A percentile compares a stretch with the other conserved stretches of the same genome.
These are phyloP conservation scores for Athelia sp. DNA, from an alignment of 1,284 basidiomycete genomes.

Conservation along the genomic window DNA sequence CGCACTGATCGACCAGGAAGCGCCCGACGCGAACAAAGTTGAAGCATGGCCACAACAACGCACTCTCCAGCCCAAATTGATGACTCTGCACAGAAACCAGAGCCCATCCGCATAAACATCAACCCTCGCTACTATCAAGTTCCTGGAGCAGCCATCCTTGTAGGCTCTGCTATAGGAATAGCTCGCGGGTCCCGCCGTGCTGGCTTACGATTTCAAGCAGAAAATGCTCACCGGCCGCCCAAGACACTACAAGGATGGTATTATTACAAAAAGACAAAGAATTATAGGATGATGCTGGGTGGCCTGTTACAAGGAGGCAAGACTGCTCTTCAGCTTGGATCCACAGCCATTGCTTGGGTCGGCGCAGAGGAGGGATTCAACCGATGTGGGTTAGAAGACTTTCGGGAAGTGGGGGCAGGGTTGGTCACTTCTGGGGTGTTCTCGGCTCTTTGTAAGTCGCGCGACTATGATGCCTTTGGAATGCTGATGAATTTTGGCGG, in stretches of 20 bases:
- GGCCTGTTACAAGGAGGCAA: slow-evolving; percentile 63
- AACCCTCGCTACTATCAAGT: slow-evolving; percentile 34
- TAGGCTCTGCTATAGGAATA: slow-evolving; percentile 64
- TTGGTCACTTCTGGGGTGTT: slow-evolving; percentile 58
- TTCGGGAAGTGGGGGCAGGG: slow-evolving; percentile 59
- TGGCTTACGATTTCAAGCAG: slow-evolving; percentile 52
- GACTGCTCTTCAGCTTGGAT: slow-evolving; percentile 53
- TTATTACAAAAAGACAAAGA: slow-evolving; percentile 90
- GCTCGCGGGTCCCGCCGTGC: slow-evolving; percentile 64
- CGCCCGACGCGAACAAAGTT: not conserved
- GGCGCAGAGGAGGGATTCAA: slow-evolving; percentile 60
- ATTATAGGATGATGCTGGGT: slow-evolving; percentile 74
- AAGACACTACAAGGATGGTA: slow-evolving; percentile 85
- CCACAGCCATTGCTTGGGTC: slow-evolving; percentile 58
- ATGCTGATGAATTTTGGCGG: slow-evolving; percentile 7
- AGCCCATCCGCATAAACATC: slow-evolving; percentile 13
- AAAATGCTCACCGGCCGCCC: slow-evolving; percentile 73
- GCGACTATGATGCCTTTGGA: not conserved
- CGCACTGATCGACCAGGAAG: no score
- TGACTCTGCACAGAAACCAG: not conserved
- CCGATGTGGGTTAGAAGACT: slow-evolving; percentile 43
- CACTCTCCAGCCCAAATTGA: not conserved
- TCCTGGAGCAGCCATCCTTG: slow-evolving; percentile 49
- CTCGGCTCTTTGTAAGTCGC: slow-evolving; percentile 54
- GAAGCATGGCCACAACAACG: not conserved